These are phyloP conservation scores for Syncephalis fuscata DNA, from an alignment of 371 early-diverging fungal species.

Conservation along the genomic window DNA sequence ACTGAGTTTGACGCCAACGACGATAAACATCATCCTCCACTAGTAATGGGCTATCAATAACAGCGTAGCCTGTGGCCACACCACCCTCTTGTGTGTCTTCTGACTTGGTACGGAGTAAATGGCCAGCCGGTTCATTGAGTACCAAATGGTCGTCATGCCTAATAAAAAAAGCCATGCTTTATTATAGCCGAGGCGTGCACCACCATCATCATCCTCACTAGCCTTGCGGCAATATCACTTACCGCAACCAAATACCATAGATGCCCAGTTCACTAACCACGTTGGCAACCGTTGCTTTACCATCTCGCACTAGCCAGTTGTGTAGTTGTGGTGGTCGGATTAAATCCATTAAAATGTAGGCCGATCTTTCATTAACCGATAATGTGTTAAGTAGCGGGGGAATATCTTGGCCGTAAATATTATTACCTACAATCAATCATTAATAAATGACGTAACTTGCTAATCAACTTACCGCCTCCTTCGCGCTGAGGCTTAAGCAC, in stretches of 20 bases:
- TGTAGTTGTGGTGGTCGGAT: constrained; percentile 63
- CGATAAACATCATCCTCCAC: constrained; percentile 8
- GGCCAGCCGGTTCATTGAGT: constrained; percentile 71
- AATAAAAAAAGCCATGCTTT: not conserved
- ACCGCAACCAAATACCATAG: constrained; percentile 69
- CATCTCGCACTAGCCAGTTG: constrained; percentile 68
- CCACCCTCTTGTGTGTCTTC: constrained; percentile 83
- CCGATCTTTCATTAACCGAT: constrained; percentile 29
- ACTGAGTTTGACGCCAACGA: no score
- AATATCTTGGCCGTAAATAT: constrained; percentile 84
- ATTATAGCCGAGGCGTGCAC: not conserved
- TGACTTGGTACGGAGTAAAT: constrained; percentile 85
- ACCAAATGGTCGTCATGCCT: constrained; percentile 39
- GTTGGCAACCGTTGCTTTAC: constrained; percentile 45
- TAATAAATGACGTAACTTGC: not conserved
- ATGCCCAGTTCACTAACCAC: constrained; percentile 88
- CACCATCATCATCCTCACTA: no score
- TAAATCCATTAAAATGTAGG: constrained; percentile 83
- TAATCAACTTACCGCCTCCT: constrained; percentile 56
- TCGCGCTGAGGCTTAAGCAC: constrained; percentile 96
- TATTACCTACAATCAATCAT: constrained; percentile 27
- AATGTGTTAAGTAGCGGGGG: constrained; percentile 27
- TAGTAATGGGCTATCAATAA: constrained; percentile 75
- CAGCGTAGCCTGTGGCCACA: constrained; percentile 96
- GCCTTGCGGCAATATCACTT: no score